phyloP scores from a whole-genome alignment of 2,329 filamentous ascomycete species.

The Talaromyces sp. region DNA sequence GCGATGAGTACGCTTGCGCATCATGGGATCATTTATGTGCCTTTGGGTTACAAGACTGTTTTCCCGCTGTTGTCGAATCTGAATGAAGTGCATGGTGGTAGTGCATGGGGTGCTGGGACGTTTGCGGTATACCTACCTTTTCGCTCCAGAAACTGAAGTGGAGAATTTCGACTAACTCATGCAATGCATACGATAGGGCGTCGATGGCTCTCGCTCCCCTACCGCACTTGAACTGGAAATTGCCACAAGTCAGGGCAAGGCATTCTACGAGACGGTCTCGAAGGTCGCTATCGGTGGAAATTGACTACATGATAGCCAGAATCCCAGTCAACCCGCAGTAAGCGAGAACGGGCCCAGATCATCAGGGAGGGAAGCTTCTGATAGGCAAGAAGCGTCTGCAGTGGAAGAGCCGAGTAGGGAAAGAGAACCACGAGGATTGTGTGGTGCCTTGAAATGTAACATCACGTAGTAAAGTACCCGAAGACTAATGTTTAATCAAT shows the following conservation, averaged over 20 bases:
- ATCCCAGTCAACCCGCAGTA: neutral
- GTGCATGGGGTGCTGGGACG: conserved; percentile 90
- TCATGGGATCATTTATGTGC: conserved; percentile 94
- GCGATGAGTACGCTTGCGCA: conserved; percentile 82
- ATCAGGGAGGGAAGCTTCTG: conserved; percentile 38
- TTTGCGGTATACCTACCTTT: conserved; percentile 58
- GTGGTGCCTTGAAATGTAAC: conserved; percentile 5
- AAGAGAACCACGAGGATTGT: neutral
- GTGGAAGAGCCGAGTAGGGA: neutral
- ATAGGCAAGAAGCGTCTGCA: neutral
- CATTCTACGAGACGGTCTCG: conserved; percentile 73
- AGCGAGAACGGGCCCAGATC: conserved; percentile 40
- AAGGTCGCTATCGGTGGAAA: conserved; percentile 60
- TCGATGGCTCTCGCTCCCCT: conserved; percentile 82
- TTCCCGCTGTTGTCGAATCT: conserved; percentile 70
- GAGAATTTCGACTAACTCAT: neutral
- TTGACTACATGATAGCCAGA: conserved; percentile 51
- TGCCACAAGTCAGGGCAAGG: conserved; percentile 76
- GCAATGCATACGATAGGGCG: conserved; percentile 27
- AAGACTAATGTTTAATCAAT: neutral
- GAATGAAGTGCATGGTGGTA: conserved; percentile 77
- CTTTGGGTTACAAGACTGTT: conserved; percentile 81
- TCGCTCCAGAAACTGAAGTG: too few relatives aligned
- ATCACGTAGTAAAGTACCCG: neutral
- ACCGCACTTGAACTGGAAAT: conserved; percentile 70